Percentiles rank a stretch among this genome's conserved stretches.
phyloP scores from a whole-genome alignment of 768 basidiomycete species.

The Porpolomopsis calyptriformis region DNA sequence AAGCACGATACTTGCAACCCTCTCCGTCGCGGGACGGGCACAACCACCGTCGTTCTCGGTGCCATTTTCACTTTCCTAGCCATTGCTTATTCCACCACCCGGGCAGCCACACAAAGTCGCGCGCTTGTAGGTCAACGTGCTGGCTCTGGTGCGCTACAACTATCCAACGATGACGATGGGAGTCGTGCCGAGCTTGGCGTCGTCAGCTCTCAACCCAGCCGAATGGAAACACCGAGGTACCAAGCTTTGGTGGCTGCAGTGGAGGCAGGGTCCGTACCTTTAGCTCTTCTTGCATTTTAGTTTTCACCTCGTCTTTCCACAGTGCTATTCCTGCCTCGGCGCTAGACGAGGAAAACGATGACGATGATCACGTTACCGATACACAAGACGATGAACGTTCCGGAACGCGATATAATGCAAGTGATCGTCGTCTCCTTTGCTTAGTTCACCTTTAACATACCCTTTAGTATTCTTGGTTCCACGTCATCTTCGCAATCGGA shows the following conservation, averaged over 20 bases:
- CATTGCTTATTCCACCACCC: constrained; percentile 92
- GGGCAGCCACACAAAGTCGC: constrained; percentile 91
- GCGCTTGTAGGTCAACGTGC: constrained; percentile 73
- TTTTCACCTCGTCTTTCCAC: not conserved
- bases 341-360: constrained; percentile 67
- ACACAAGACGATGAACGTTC: constrained; percentile 84
- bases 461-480: constrained; percentile 93
- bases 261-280: constrained; percentile 68
- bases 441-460: constrained; percentile 3
- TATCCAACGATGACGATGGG: constrained; percentile 40
- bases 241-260: constrained; percentile 93
- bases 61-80: constrained; percentile 96
- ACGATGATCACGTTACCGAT: constrained; percentile 67
- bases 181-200: constrained; percentile 60
- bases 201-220: constrained; percentile 74
- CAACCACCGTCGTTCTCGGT: constrained; percentile 80
- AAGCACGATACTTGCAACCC: constrained; percentile 84
- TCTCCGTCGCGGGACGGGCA: constrained; percentile 52
- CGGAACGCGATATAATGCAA: constrained; percentile 89
- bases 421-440: constrained; percentile 14
- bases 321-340: constrained; percentile 93
- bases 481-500: constrained; percentile 90
- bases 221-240: constrained; percentile 80
- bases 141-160: constrained; percentile 50
- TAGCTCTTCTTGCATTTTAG: not conserved